Evolutionary conservation across 2,329 filamentous ascomycete genomes (phyloP).

Genomic region (Aspergillus caelatus): DNA sequence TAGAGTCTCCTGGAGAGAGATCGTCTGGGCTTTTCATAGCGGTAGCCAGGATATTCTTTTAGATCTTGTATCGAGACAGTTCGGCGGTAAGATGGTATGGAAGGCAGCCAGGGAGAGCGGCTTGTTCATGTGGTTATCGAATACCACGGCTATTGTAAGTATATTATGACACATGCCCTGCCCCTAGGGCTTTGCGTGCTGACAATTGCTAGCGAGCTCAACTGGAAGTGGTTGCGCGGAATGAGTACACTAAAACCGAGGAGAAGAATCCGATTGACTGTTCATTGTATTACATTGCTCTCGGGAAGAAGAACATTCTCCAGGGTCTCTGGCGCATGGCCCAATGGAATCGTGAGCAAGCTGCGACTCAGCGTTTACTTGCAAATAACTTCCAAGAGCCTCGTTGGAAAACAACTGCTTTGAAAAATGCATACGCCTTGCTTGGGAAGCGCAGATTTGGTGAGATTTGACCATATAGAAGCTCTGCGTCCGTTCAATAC

Average conservation of each 20-base stretch:
- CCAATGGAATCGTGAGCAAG: constrained; percentile 83
- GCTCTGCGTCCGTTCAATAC: neutral
- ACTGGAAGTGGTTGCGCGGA: constrained; percentile 88
- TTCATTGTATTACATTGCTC: constrained; percentile 85
- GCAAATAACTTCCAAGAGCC: constrained; percentile 88
- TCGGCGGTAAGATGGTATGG: constrained; percentile 80
- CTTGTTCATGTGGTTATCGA: constrained; percentile 92
- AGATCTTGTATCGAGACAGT: constrained; percentile 79
- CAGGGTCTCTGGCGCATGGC: constrained; percentile 95
- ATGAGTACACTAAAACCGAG: constrained; percentile 87
- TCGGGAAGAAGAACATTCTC: constrained; percentile 87
- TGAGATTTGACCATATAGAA: constrained; percentile 43
- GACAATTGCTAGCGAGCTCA: constrained; percentile 62
- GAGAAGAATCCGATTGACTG: constrained; percentile 90
- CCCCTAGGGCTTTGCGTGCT: constrained; percentile 5
- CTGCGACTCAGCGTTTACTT: constrained; percentile 74
- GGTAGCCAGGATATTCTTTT: constrained; percentile 80
- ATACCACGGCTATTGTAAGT: constrained; percentile 73
- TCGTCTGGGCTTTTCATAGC: constrained; percentile 50
- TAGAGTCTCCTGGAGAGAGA: constrained; percentile 58
- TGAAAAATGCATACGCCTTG: constrained; percentile 95
- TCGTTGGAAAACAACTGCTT: constrained; percentile 83
- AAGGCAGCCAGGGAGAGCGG: constrained; percentile 82
- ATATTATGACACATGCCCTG: neutral
- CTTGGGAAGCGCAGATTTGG: constrained; percentile 87